A percentile compares a stretch with the other conserved stretches of the same genome.
Conservation (phyloP, 2,329 filamentous ascomycete genomes). For the Eutypella sp. region DNA sequence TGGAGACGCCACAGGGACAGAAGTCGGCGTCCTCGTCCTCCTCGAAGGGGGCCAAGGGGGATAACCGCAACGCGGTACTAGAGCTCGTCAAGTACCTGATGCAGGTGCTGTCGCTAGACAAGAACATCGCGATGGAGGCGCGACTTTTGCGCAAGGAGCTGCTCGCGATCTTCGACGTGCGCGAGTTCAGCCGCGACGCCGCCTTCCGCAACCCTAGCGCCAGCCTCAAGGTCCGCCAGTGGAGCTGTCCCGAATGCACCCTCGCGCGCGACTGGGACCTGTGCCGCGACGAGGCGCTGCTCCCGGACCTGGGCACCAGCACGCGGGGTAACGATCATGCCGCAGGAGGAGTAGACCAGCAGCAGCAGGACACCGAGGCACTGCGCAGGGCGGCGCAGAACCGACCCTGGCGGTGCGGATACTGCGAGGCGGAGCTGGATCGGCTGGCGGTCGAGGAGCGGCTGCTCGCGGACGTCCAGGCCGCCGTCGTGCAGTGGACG, state of each 20-base stretch:
- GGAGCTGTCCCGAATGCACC: slow-evolving; percentile 88
- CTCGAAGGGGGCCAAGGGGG: too few relatives aligned
- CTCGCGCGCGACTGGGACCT: slow-evolving; percentile 84
- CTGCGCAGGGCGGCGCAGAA: slow-evolving; percentile 22
- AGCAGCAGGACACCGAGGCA: slow-evolving; percentile 4
- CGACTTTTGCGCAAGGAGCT: slow-evolving; percentile 85
- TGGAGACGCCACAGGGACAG: slow-evolving; percentile 37
- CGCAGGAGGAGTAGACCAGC: slow-evolving; percentile 4
- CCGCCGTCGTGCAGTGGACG: slow-evolving; percentile 71
- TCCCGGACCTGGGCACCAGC: slow-evolving; percentile 44
- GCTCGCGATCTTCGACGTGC: slow-evolving; percentile 83
- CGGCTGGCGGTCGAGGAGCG: slow-evolving; percentile 79
- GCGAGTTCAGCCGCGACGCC: slow-evolving; percentile 88
- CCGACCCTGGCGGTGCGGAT: slow-evolving; percentile 67
- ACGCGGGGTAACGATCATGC: slow-evolving; percentile 11
- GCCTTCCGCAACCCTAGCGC: slow-evolving; percentile 81
- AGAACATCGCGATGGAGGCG: slow-evolving; percentile 83
- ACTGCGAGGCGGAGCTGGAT: slow-evolving; percentile 72
- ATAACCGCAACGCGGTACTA: slow-evolving; percentile 66
- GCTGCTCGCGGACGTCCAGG: slow-evolving; percentile 72
- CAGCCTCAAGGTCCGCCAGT: slow-evolving; percentile 64
- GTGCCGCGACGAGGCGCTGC: slow-evolving; percentile 80
- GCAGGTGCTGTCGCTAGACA: slow-evolving; percentile 87
- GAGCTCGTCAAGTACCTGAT: slow-evolving; percentile 91
- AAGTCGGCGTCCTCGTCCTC: too few relatives aligned